Evolutionary conservation across 441 rosid species (phyloP).

Genomic region (Bruguiera hainesii): DNA sequence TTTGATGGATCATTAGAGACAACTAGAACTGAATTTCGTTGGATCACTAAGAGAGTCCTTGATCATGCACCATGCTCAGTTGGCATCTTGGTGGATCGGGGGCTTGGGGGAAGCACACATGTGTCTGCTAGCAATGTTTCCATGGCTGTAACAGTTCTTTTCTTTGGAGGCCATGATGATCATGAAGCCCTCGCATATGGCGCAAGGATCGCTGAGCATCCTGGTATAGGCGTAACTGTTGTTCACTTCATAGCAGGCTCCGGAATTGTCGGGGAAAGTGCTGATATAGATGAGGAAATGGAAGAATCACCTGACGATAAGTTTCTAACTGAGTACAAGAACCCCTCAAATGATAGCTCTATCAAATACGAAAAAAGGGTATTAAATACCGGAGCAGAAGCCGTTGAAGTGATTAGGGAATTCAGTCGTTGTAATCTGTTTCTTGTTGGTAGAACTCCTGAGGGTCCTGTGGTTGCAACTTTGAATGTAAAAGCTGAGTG

Average conservation of each 20-base stretch:
- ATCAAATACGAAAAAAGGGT: constrained; percentile 44
- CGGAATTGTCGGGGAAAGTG: constrained; percentile 35
- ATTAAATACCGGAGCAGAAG: constrained; percentile 40
- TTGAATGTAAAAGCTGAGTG: neutral
- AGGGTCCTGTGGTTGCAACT: neutral
- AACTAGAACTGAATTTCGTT: constrained; percentile 44
- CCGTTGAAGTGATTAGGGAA: constrained; percentile 38
- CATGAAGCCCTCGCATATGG: constrained; percentile 84
- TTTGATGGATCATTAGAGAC: constrained; percentile 66
- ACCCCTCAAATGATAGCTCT: constrained; percentile 29
- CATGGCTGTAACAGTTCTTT: constrained; percentile 47
- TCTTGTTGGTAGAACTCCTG: constrained; percentile 58
- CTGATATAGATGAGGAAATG: constrained; percentile 21
- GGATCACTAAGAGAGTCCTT: constrained; percentile 59
- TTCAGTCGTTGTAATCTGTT: constrained; percentile 51
- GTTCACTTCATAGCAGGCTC: constrained; percentile 40
- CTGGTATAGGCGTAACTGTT: constrained; percentile 60
- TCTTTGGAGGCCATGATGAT: constrained; percentile 81
- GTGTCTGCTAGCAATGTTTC: constrained; percentile 69
- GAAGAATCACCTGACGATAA: constrained; percentile 31
- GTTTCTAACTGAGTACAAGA: constrained; percentile 32
- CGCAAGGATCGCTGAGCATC: constrained; percentile 85
- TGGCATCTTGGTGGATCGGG: constrained; percentile 81
- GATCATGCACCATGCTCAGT: constrained; percentile 74
- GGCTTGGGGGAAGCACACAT: constrained; percentile 75